Evolutionary conservation across 2,329 filamentous ascomycete genomes (phyloP).

Genomic region (Sporothrix luriei): DNA sequence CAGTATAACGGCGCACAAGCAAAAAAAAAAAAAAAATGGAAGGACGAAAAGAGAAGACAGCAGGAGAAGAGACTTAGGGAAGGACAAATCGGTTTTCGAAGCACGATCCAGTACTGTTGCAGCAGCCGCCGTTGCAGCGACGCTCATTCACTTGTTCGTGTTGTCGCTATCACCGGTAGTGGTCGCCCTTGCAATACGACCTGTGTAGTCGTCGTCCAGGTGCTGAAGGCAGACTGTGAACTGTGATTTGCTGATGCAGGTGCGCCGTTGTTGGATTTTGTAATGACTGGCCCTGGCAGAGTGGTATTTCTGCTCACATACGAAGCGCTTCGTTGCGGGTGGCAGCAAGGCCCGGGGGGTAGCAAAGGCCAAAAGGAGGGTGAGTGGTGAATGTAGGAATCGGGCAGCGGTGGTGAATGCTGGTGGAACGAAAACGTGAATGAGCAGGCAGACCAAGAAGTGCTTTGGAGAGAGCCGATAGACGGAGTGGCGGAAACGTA

Average conservation of each 20-base stretch:
- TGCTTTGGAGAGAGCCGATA: slow-evolving; percentile 26
- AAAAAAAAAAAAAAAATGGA: slow-evolving; percentile 2
- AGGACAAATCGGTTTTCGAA: background rate
- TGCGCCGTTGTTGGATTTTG: background rate
- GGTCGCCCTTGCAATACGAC: background rate
- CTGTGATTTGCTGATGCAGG: slow-evolving; percentile 19
- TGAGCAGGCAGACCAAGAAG: background rate
- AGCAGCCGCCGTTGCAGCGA: slow-evolving; percentile 8
- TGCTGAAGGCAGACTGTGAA: background rate
- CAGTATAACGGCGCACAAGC: slow-evolving; percentile 36
- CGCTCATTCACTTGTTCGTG: background rate
- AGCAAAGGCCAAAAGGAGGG: slow-evolving; percentile 8
- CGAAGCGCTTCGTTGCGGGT: slow-evolving; percentile 15
- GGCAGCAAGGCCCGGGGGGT: slow-evolving; percentile 17
- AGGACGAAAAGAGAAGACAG: slow-evolving; percentile 5
- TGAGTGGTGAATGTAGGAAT: slow-evolving; percentile 5
- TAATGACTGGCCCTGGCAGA: slow-evolving; percentile 18
- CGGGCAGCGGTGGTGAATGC: slow-evolving; percentile 32
- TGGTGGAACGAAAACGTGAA: slow-evolving; percentile 28
- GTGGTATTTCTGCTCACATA: slow-evolving; percentile 28
- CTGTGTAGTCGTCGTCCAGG: background rate
- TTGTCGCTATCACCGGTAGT: slow-evolving; percentile 9
- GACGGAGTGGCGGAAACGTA: slow-evolving; percentile 28
- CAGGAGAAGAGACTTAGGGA: background rate
- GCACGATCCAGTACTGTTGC: background rate